Evolutionary conservation across 2,329 filamentous ascomycete genomes (phyloP).

Genomic region (Tolypocladium inflatum): DNA sequence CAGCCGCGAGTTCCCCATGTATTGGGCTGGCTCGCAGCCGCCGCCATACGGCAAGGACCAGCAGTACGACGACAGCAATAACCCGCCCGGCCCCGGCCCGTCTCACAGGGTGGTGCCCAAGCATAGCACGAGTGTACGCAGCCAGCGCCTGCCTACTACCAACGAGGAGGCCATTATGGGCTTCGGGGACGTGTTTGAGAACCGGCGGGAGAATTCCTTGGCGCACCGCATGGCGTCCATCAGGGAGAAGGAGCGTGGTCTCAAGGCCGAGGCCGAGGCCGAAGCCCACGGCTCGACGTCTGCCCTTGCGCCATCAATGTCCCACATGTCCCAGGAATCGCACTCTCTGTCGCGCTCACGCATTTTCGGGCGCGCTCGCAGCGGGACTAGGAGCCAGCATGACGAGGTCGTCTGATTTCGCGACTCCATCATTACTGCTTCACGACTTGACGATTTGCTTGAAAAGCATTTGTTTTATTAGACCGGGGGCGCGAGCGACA

Average conservation of each 20-base stretch:
- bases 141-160: conserved; percentile 10
- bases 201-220: conserved; percentile 25
- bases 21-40: conserved; percentile 27
- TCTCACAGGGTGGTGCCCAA: conserved; percentile 5
- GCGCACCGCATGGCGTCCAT: conserved; percentile 27
- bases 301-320: conserved; percentile 12
- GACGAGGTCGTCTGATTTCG: conserved; percentile 16
- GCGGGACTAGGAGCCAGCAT: conserved; percentile 17
- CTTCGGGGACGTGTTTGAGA: conserved; percentile 37
- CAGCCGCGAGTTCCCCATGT: conserved; percentile 59
- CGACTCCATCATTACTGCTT: not conserved
- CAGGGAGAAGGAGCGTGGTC: conserved; percentile 24
- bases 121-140: conserved; percentile 6
- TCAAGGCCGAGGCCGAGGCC: conserved; percentile 15
- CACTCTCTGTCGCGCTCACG: conserved; percentile 16
- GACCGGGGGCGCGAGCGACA: not conserved
- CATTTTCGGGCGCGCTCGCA: conserved; percentile 18
- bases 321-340: conserved; percentile 10
- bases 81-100: conserved; percentile 4
- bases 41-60: conserved; percentile 22
- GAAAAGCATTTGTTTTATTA: not conserved
- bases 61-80: conserved; percentile 8
- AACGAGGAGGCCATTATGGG: conserved; percentile 25
- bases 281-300: conserved; percentile 17
- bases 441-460: not conserved